A percentile compares a stretch with the other conserved stretches of the same genome.
These are phyloP conservation scores for Aeminium ludgeri DNA, from an alignment of 495 filamentous ascomycete genomes.

Conservation along the genomic window DNA sequence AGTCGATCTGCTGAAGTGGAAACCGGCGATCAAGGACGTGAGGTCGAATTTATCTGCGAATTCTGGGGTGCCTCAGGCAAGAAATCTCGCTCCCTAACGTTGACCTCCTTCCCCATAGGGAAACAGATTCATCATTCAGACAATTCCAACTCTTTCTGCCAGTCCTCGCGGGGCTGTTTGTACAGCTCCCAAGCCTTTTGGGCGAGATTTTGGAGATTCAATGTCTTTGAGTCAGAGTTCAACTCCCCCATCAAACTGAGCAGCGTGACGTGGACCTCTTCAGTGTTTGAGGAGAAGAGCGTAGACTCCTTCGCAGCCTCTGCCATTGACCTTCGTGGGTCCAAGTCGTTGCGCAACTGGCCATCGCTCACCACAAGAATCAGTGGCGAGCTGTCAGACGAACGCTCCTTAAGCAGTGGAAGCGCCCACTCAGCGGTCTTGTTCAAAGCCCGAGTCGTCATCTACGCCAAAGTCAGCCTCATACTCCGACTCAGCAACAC, in stretches of 20 bases:
- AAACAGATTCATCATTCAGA: neutral
- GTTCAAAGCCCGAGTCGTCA: slow-evolving; percentile 10
- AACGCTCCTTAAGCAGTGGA: slow-evolving; percentile 7
- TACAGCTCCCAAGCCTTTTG: slow-evolving; percentile 12
- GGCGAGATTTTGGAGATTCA: slow-evolving; percentile 14
- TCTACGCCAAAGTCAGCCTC: slow-evolving; percentile 1
- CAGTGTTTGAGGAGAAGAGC: no score
- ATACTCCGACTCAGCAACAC: neutral
- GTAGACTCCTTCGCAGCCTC: slow-evolving; percentile 15
- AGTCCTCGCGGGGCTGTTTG: slow-evolving; percentile 13
- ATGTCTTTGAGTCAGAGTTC: slow-evolving; percentile 10
- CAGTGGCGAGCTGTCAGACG: neutral
- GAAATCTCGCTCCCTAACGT: no score
- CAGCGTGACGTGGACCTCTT: slow-evolving; percentile 13
- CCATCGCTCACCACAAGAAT: slow-evolving; percentile 12
- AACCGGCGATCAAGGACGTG: no score
- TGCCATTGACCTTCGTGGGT: slow-evolving; percentile 15
- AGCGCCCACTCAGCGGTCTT: slow-evolving; percentile 13
- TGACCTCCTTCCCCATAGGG: no score
- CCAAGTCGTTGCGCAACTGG: no score
- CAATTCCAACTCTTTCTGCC: slow-evolving; percentile 12
- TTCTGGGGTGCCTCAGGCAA: no score
- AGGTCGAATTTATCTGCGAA: no score
- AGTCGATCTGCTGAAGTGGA: no score
- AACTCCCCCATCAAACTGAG: slow-evolving; percentile 14